Conservation (phyloP, 805 yeast genomes). For the Candida broadrunensis region DNA sequence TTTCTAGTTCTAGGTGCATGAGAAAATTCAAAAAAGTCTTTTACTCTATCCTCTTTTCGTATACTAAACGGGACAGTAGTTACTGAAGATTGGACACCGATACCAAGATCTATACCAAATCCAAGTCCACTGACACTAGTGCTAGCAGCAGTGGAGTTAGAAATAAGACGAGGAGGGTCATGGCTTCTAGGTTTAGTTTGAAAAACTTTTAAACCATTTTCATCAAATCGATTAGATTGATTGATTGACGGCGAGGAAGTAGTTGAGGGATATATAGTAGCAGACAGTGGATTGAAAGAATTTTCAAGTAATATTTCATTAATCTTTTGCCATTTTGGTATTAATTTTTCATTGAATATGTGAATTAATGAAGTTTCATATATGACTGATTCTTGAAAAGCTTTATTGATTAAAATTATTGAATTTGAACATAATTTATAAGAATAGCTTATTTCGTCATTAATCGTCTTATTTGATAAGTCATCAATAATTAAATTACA, state of each 20-base stretch:
- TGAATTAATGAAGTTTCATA: conserved; percentile 23
- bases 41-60: conserved; percentile 25
- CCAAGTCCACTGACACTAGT: conserved; percentile 25
- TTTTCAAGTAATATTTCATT: conserved; percentile 8
- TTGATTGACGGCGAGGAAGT: not conserved
- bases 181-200: conserved; percentile 9
- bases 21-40: conserved; percentile 15
- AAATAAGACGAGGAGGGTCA: not conserved
- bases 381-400: conserved; percentile 36
- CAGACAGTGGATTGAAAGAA: conserved; percentile 1
- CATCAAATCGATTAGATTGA: conserved; percentile 3
- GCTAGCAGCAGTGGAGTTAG: not conserved
- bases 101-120: conserved; percentile 10
- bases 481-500: conserved; percentile 18
- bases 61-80: conserved; percentile 31
- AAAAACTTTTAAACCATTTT: conserved; percentile 15
- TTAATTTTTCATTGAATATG: conserved; percentile 19
- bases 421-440: conserved; percentile 40
- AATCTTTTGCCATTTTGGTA: conserved; percentile 25
- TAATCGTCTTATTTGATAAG: conserved; percentile 16
- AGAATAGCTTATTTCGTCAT: conserved; percentile 26
- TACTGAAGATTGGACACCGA: conserved; percentile 3
- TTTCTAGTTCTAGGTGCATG: conserved; percentile 3
- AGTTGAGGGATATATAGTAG: not conserved
- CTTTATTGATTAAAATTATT: conserved; percentile 29